Conservation (phyloP, 2,329 filamentous ascomycete species). For the Penicillium hesseltinei region DNA sequence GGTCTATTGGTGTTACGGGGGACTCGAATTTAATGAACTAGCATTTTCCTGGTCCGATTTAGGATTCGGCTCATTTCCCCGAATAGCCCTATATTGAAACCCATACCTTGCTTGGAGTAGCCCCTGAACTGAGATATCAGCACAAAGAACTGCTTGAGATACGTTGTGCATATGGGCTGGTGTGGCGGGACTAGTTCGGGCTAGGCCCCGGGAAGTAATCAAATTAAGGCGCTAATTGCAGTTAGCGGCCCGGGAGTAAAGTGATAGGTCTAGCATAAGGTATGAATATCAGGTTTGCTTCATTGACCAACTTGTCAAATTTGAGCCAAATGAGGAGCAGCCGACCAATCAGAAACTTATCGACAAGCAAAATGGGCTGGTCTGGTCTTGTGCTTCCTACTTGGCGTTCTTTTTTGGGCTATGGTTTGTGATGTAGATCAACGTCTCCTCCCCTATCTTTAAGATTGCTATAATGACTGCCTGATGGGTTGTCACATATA, state of each 20-base stretch:
- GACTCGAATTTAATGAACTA: background rate
- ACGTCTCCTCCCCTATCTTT: slow-evolving; percentile 12
- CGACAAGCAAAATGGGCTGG: slow-evolving; percentile 9
- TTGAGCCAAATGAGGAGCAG: background rate
- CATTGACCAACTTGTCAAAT: slow-evolving; percentile 2
- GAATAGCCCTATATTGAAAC: background rate
- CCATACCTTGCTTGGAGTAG: background rate
- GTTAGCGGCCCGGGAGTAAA: background rate
- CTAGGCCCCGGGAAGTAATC: background rate
- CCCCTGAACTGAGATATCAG: slow-evolving; percentile 4
- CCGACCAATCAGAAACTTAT: slow-evolving; percentile 10
- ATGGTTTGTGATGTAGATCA: slow-evolving; percentile 12
- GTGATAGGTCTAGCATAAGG: background rate
- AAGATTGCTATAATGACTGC: background rate
- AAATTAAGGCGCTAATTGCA: background rate
- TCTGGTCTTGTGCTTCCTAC: slow-evolving; percentile 7
- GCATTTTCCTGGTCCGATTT: background rate
- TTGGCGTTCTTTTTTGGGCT: slow-evolving; percentile 1
- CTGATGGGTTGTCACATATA: slow-evolving; percentile 2
- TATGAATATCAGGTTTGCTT: background rate
- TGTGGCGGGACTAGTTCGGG: background rate
- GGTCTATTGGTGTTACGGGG: background rate
- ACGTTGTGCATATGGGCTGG: background rate
- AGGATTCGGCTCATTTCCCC: background rate
- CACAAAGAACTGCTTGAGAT: background rate